Evolutionary conservation across 768 basidiomycete species (phyloP).

Genomic region (Amanita subjunquillea): DNA sequence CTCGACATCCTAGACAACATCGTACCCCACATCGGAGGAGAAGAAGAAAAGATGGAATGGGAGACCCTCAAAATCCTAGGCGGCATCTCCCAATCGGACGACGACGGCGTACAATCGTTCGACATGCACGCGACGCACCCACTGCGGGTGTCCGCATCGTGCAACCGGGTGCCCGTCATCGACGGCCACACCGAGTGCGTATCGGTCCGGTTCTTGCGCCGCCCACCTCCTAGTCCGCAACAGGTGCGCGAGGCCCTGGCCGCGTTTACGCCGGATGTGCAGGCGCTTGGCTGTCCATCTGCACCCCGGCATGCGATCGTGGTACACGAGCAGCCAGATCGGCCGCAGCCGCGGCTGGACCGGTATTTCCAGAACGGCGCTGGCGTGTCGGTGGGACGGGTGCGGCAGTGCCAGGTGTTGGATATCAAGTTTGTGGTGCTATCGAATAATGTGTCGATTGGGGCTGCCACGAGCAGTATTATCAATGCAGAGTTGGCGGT

Average conservation of each 20-base stretch:
- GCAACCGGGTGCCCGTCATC: slow-evolving; percentile 92
- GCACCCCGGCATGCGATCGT: slow-evolving; percentile 78
- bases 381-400: slow-evolving; percentile 82
- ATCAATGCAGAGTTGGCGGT: slow-evolving; percentile 98
- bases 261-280: slow-evolving; percentile 68
- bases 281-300: slow-evolving; percentile 57
- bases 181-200: slow-evolving; percentile 93
- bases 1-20: slow-evolving; percentile 95
- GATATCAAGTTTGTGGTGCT: slow-evolving; percentile 95
- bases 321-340: slow-evolving; percentile 87
- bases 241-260: slow-evolving; percentile 77
- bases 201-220: slow-evolving; percentile 69
- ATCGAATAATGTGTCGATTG: slow-evolving; percentile 89
- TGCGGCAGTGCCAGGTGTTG: slow-evolving; percentile 83
- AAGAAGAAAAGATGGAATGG: slow-evolving; percentile 99
- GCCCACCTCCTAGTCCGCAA: slow-evolving; percentile 79
- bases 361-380: slow-evolving; percentile 85
- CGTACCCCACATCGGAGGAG: slow-evolving; percentile 87
- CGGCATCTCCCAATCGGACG: slow-evolving; percentile 50
- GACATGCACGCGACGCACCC: slow-evolving; percentile 79
- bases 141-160: slow-evolving; percentile 83
- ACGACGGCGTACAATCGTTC: slow-evolving; percentile 48
- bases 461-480: slow-evolving; percentile 93
- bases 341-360: slow-evolving; percentile 92
- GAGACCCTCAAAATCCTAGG: slow-evolving; percentile 97